Evolutionary conservation across 1,284 basidiomycete species (phyloP).

Genomic region (Calocybe gambosa): DNA sequence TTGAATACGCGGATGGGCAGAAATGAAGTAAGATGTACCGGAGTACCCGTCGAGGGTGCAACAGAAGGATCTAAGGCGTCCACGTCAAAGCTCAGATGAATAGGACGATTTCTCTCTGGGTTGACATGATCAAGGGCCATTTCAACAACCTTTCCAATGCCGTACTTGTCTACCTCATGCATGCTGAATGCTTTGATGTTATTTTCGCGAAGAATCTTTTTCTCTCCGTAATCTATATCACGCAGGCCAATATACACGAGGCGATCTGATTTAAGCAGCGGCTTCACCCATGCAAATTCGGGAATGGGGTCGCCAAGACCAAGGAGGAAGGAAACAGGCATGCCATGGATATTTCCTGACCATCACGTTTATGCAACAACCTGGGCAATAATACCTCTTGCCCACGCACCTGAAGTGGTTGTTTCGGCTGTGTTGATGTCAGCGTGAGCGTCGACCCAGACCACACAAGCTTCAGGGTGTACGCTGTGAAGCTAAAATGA

Average conservation of each 20-base stretch:
- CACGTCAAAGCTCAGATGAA: constrained; percentile 96
- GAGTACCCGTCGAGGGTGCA: constrained; percentile 93
- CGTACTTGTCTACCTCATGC: constrained; percentile 97
- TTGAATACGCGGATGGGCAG: background rate
- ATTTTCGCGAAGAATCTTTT: constrained; percentile 80
- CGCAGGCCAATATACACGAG: constrained; percentile 95
- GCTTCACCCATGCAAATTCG: constrained; percentile 80
- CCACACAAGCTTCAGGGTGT: constrained; percentile 73
- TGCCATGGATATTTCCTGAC: constrained; percentile 92
- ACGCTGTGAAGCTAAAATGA: constrained; percentile 33
- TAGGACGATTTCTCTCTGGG: constrained; percentile 74
- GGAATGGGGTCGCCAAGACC: constrained; percentile 53
- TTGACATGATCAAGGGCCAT: constrained; percentile 95
- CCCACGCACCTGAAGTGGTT: constrained; percentile 72
- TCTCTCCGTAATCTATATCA: constrained; percentile 90
- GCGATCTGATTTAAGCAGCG: constrained; percentile 63
- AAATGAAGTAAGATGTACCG: constrained; percentile 40
- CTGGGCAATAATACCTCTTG: constrained; percentile 5
- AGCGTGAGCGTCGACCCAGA: constrained; percentile 94
- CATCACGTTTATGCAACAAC: constrained; percentile 6
- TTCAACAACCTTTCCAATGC: constrained; percentile 92
- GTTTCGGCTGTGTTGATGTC: constrained; percentile 93
- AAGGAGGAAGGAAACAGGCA: constrained; percentile 94
- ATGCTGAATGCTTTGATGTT: constrained; percentile 95
- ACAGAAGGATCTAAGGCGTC: constrained; percentile 93